Conservation (phyloP, 768 basidiomycete species). For the Boletus reticulatus region DNA sequence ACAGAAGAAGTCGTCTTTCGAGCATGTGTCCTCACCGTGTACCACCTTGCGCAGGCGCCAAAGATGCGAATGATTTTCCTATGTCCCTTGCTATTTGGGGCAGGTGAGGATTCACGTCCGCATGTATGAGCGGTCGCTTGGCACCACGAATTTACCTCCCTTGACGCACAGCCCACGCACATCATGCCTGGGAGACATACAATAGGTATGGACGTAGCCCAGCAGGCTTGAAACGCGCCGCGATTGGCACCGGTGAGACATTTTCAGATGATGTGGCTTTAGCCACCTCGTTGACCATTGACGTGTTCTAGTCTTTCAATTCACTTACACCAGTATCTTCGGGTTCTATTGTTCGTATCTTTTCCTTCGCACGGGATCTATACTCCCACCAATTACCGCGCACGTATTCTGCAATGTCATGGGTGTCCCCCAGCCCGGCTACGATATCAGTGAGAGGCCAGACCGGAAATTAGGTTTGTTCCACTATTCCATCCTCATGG, state of each 20-base stretch:
- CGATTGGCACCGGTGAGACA: constrained; percentile 51
- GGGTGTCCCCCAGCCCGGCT: constrained; percentile 73
- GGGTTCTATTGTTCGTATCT: constrained; percentile 86
- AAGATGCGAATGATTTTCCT: constrained; percentile 66
- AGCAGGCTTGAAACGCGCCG: constrained; percentile 62
- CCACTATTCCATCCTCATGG: constrained; percentile 8
- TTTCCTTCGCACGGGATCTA: constrained; percentile 81
- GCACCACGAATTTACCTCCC: constrained; percentile 7
- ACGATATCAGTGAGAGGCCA: constrained; percentile 56
- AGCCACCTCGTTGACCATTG: constrained; percentile 13
- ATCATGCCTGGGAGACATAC: constrained; percentile 89
- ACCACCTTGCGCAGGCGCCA: constrained; percentile 62
- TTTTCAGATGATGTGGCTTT: background rate
- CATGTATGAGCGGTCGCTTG: background rate
- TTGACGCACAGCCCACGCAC: constrained; percentile 68
- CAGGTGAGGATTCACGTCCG: constrained; percentile 51
- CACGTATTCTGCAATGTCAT: constrained; percentile 95
- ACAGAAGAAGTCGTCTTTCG: constrained; percentile 94
- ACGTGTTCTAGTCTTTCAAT: constrained; percentile 68
- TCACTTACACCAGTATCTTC: constrained; percentile 89
- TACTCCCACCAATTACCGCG: constrained; percentile 72
- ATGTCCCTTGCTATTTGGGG: constrained; percentile 83
- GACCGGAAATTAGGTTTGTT: constrained; percentile 49
- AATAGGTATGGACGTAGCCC: constrained; percentile 66
- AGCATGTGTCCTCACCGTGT: constrained; percentile 74